Evolutionary conservation across 495 filamentous ascomycete species (phyloP), one percentile per base, ranked within the genome.

Genomic region (Tetracladium setigerum): DNA sequence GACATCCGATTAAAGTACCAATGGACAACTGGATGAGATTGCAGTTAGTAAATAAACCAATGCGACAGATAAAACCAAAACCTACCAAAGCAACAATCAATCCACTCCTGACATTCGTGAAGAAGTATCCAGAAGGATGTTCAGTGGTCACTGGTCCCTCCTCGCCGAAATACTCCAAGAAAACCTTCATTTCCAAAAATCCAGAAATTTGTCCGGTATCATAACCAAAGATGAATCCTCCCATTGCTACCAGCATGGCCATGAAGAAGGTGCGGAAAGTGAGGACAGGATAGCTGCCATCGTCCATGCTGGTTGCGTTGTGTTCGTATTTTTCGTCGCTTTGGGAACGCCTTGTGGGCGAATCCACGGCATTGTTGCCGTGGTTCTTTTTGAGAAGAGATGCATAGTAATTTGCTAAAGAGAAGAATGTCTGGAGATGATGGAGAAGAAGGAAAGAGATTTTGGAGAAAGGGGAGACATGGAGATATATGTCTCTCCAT

Each of bases 1-100:
- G 71, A 41, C 89, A 81, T 14, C 77, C 89, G 55, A 92, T 84
- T 67, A 94, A 89, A 9, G 89, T 95, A 47, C 89, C 89, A 8
- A 84, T 87, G 1, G 89, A 95, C 27, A 95, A 71, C 22, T 78
- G 63, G 1, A 76, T 78, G 14, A 89, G 47, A 27, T 27, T 27
- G 7, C 22, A 27, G 30, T 56, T 44, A 51, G 43, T 30, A 50
- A 27, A 14, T 38, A 4, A 31, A 33, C 13, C 17, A 14, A 59
- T 44, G 77, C 73, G 30, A 62, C 65, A 17, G 69, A 54, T 73
- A 64, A 34, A 14, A 15, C 4, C 14, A 24, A 22, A 17, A 48
- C 52, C 7, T 53, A 59, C 56, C 59, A 80, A 54, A 57, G 62
- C 76, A 53, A 79, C 76, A 54, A 80, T 77, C 53, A 79, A 61